A percentile compares a stretch with the other conserved stretches of the same genome.
phyloP scores from a whole-genome alignment of 441 rosid species.

The Manihot esculenta region DNA sequence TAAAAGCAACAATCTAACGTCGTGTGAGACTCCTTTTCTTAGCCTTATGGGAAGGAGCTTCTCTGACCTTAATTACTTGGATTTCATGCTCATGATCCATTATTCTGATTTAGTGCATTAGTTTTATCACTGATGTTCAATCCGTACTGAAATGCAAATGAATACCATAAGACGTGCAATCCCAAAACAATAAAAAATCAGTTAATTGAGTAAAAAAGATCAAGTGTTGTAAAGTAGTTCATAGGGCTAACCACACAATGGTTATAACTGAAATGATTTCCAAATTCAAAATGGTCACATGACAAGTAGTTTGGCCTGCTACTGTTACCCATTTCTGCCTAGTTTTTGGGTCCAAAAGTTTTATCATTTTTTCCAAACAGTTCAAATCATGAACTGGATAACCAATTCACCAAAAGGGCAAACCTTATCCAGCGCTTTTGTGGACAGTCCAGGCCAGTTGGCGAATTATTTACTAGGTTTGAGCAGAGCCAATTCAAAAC shows the following conservation, averaged over 20 bases:
- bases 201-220: background rate
- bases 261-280: too few relatives aligned
- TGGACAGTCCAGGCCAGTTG: too few relatives aligned
- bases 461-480: too few relatives aligned
- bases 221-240: background rate
- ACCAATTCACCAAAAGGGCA: too few relatives aligned
- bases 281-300: too few relatives aligned
- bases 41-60: slow-evolving; percentile 1
- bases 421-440: too few relatives aligned
- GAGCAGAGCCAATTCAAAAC: too few relatives aligned
- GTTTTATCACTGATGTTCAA: slow-evolving; percentile 34
- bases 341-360: too few relatives aligned
- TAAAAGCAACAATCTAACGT: slow-evolving; percentile 20
- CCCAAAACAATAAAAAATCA: background rate
- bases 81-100: slow-evolving; percentile 33
- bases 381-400: too few relatives aligned
- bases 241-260: background rate
- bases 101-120: slow-evolving; percentile 25
- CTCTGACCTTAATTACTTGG: slow-evolving; percentile 22
- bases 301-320: too few relatives aligned
- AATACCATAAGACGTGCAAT: background rate
- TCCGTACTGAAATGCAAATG: slow-evolving; percentile 42
- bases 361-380: too few relatives aligned
- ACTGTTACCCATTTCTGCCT: too few relatives aligned
- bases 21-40: background rate